A percentile compares a stretch with the other conserved stretches of the same genome.
Evolutionary conservation across 2,329 filamentous ascomycete species (phyloP).

Genomic region (Zasmidium citrigriseum): DNA sequence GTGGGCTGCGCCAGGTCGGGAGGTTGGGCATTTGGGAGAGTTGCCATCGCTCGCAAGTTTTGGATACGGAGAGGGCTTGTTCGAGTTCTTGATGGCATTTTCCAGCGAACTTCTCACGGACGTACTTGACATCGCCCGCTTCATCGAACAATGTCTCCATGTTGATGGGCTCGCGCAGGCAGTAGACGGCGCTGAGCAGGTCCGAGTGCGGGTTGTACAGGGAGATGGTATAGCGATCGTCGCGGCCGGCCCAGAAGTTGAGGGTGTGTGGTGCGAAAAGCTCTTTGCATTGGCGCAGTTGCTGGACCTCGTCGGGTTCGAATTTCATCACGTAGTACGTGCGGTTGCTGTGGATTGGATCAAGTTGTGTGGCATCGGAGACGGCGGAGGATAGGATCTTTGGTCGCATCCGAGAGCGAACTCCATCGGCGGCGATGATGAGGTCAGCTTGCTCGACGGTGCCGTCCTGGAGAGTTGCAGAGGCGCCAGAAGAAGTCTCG

Average conservation of each 20-base stretch:
- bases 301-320: too few relatives aligned
- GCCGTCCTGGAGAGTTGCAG: too few relatives aligned
- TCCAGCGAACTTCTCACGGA: slow-evolving; percentile 5
- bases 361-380: neutral
- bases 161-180: neutral
- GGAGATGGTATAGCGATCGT: too few relatives aligned
- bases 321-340: too few relatives aligned
- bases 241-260: too few relatives aligned
- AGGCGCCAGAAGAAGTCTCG: too few relatives aligned
- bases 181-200: too few relatives aligned
- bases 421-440: slow-evolving; percentile 2
- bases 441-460: too few relatives aligned
- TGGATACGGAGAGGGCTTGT: neutral
- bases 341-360: too few relatives aligned
- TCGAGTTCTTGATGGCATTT: neutral
- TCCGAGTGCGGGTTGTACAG: too few relatives aligned
- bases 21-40: slow-evolving; percentile 1
- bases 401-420: neutral
- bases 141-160: neutral
- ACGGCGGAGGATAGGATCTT: neutral
- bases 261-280: too few relatives aligned
- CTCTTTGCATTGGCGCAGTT: neutral
- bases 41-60: slow-evolving; percentile 6
- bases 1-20: neutral
- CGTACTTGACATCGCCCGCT: neutral